Percentiles rank a stretch among this genome's conserved stretches.
phyloP scores from a whole-genome alignment of 1,284 basidiomycete genomes.

The Ceratobasidium sp. region DNA sequence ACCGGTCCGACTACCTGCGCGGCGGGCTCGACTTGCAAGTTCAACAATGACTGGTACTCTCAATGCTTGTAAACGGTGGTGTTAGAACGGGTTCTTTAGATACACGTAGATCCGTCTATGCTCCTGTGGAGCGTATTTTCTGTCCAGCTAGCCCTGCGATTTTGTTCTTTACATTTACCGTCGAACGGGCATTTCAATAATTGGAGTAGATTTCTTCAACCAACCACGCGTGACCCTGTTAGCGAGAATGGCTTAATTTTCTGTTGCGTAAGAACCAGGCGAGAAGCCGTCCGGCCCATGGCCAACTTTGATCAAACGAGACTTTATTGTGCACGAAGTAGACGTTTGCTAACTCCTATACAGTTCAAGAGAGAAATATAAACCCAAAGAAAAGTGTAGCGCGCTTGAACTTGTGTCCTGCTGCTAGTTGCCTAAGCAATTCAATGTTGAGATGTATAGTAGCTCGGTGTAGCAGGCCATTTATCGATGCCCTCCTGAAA shows the following conservation, averaged over 20 bases:
- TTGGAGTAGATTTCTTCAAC: background rate
- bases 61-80: conserved; percentile 43
- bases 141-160: background rate
- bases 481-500: conserved; percentile 25
- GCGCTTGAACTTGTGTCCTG: too few species aligned
- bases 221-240: too few species aligned
- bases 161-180: conserved; percentile 2
- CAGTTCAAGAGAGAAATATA: conserved; percentile 4
- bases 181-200: background rate
- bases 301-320: too few species aligned
- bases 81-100: too few species aligned
- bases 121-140: background rate
- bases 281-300: too few species aligned
- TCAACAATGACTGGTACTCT: conserved; percentile 40
- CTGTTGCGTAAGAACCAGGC: too few species aligned
- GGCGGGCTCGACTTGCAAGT: conserved; percentile 21
- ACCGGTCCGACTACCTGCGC: conserved; percentile 34
- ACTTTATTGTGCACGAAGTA: too few species aligned
- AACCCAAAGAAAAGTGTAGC: background rate
- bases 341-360: background rate
- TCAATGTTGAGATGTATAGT: conserved; percentile 22
- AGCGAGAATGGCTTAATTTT: too few species aligned
- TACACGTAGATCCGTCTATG: background rate
- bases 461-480: background rate
- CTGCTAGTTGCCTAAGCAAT: background rate